Conservation (phyloP, 148 eudicot genomes). For the Rhododendron griersonianum region DNA sequence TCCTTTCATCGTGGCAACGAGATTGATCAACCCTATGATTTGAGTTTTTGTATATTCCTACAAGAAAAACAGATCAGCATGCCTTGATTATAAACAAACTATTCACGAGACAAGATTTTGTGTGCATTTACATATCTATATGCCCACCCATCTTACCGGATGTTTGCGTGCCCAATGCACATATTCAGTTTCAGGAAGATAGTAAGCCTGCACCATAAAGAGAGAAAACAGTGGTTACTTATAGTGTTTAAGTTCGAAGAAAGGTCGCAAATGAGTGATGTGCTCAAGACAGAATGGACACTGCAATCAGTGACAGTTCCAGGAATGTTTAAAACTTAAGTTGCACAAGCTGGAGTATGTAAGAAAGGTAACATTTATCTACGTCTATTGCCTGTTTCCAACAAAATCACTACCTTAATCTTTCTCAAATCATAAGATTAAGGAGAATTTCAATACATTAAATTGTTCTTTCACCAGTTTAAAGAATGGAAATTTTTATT, state of each 20-base stretch:
- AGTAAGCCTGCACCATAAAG: slow-evolving; percentile 64
- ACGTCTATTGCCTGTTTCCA: not conserved
- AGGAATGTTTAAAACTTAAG: not conserved
- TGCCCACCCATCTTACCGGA: slow-evolving; percentile 48
- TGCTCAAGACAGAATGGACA: not conserved
- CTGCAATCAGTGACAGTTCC: not conserved
- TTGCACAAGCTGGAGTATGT: not conserved
- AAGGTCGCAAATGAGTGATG: not conserved
- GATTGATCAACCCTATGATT: slow-evolving; percentile 76
- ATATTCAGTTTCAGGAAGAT: slow-evolving; percentile 94
- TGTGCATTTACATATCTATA: not conserved
- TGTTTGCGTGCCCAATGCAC: slow-evolving; percentile 90
- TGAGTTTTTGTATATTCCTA: slow-evolving; percentile 85
- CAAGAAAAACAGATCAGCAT: not conserved
- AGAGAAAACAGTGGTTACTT: not conserved
- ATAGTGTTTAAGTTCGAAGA: not conserved
- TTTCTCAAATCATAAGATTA: not conserved
- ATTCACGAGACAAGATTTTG: not conserved
- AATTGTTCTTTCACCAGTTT: not conserved
- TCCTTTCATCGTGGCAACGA: slow-evolving; percentile 85
- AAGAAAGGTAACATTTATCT: not conserved
- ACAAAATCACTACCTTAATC: not conserved
- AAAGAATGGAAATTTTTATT: not conserved
- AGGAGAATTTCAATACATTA: not conserved
- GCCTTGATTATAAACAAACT: not conserved